A percentile compares a stretch with the other conserved stretches of the same genome.
These are phyloP conservation scores for Poronia punctata DNA, from an alignment of 495 filamentous ascomycete genomes.

Conservation along the genomic window DNA sequence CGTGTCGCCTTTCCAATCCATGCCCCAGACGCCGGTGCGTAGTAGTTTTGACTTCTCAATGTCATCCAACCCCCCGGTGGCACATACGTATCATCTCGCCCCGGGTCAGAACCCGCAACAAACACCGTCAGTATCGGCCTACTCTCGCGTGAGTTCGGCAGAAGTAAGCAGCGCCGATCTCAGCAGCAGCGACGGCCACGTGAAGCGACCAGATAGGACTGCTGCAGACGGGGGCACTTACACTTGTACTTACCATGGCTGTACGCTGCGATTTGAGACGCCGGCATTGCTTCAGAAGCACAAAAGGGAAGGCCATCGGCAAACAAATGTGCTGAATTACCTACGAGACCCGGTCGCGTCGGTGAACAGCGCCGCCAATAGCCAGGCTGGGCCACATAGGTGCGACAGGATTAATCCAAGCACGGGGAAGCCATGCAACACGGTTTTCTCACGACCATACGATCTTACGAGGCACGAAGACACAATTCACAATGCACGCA, in stretches of 20 bases:
- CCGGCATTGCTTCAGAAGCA: conserved; percentile 85
- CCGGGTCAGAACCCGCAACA: conserved; percentile 21
- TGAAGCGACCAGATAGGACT: conserved; percentile 52
- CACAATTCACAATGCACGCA: conserved; percentile 90
- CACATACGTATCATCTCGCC: conserved; percentile 55
- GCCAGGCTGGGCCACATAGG: conserved; percentile 81
- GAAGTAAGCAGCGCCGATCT: conserved; percentile 26
- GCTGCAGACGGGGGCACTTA: conserved; percentile 80
- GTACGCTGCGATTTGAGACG: conserved; percentile 79
- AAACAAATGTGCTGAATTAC: conserved; percentile 39
- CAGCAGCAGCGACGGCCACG: conserved; percentile 20
- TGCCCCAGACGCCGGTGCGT: conserved; percentile 37
- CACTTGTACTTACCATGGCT: conserved; percentile 91
- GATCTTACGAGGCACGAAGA: conserved; percentile 96
- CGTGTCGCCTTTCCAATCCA: conserved; percentile 33
- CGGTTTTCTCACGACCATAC: conserved; percentile 93
- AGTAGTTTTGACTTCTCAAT: conserved; percentile 33
- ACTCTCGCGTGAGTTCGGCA: conserved; percentile 34
- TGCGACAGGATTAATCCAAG: conserved; percentile 92
- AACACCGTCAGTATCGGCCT: conserved; percentile 27
- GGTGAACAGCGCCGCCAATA: conserved; percentile 44
- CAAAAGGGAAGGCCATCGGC: conserved; percentile 88
- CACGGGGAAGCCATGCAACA: conserved; percentile 94
- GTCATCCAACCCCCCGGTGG: conserved; percentile 39
- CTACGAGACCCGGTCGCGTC: conserved; percentile 17